Conservation (phyloP, 768 basidiomycete genomes). For the Kondoa malvinella region DNA sequence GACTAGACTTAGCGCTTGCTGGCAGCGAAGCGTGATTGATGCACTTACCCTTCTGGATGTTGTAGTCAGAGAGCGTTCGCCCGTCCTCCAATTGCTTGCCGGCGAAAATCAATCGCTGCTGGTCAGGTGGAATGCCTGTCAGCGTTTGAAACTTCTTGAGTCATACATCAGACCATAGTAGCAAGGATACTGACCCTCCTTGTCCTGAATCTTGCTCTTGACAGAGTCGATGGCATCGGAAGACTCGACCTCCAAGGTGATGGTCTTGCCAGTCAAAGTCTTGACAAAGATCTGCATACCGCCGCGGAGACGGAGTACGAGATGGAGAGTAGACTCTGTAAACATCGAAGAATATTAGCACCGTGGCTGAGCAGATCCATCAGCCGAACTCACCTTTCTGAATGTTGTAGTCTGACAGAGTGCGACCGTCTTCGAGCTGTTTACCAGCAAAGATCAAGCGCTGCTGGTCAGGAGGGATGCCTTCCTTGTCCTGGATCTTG, state of each 20-base stretch:
- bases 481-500: constrained; percentile 33
- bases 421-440: constrained; percentile 98
- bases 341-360: background rate
- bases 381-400: constrained; percentile 19
- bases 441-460: constrained; percentile 83
- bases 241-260: constrained; percentile 83
- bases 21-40: no score
- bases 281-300: constrained; percentile 91
- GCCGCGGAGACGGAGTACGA: background rate
- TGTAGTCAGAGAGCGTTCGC: constrained; percentile 2
- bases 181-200: constrained; percentile 38
- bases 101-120: constrained; percentile 39
- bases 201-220: constrained; percentile 86
- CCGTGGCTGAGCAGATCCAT: background rate
- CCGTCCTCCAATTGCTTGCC: constrained; percentile 41
- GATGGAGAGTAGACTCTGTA: background rate
- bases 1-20: no score
- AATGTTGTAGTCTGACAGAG: constrained; percentile 58
- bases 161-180: background rate
- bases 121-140: constrained; percentile 10
- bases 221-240: constrained; percentile 87
- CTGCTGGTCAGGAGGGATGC: constrained; percentile 76
- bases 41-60: constrained; percentile 16
- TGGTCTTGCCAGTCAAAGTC: constrained; percentile 42
- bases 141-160: background rate